phyloP scores from a whole-genome alignment of 192 early-diverging fungal species.

The Linnemannia exigua region DNA sequence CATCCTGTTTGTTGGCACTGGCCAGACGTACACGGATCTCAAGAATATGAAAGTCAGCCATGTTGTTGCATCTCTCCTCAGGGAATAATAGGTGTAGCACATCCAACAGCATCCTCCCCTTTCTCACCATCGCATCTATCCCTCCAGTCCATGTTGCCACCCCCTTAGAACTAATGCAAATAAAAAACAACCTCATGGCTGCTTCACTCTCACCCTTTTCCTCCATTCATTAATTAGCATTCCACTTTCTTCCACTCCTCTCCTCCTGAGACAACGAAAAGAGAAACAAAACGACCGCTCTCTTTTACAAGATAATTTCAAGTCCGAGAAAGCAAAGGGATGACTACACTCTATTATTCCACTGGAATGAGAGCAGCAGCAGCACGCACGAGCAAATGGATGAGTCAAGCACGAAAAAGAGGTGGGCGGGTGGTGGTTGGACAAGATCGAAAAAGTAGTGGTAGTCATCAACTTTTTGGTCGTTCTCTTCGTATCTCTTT shows the following conservation, averaged over 20 bases:
- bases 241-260: not conserved
- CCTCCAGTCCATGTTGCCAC: not conserved
- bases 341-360: not conserved
- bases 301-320: not conserved
- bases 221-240: not conserved
- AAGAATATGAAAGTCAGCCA: conserved; percentile 87
- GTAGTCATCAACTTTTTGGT: conserved; percentile 4
- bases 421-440: not conserved
- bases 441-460: not conserved
- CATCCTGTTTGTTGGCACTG: conserved; percentile 96
- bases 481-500: not conserved
- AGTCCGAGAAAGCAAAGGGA: not conserved
- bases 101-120: too few relatives aligned
- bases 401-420: not conserved
- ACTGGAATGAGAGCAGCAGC: not conserved
- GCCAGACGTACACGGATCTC: conserved; percentile 97
- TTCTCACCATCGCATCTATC: not conserved
- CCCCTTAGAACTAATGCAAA: conserved; percentile 9
- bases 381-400: not conserved
- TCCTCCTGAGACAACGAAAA: not conserved
- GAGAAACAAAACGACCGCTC: not conserved
- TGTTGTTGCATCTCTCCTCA: conserved; percentile 77
- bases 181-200: not conserved
- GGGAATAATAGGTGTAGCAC: conserved; percentile 55
- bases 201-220: not conserved